A percentile compares a stretch with the other conserved stretches of the same genome.
phyloP scores from a whole-genome alignment of 176 grass and related monocot species.

The Ampelocalamus luodianensis region DNA sequence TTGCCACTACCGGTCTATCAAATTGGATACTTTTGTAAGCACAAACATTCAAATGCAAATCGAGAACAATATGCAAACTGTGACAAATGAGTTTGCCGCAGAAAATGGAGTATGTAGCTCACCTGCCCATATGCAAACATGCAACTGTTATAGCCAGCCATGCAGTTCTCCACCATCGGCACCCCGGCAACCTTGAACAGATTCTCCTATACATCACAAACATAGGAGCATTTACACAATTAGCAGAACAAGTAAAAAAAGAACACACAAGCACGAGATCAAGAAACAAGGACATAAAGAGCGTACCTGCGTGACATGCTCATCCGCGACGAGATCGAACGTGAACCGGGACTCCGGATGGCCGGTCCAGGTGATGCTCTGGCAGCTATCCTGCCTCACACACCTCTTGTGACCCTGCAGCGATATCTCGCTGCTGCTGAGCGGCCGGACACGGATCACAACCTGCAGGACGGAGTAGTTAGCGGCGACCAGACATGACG shows the following conservation, averaged over 20 bases:
- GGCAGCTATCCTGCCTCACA: slow-evolving; percentile 75
- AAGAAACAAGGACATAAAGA: background rate
- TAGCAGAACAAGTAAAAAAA: background rate
- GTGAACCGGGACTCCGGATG: slow-evolving; percentile 96
- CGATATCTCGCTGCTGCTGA: slow-evolving; percentile 80
- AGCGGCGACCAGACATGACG: background rate
- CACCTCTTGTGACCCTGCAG: slow-evolving; percentile 73
- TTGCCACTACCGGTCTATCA: slow-evolving; percentile 96
- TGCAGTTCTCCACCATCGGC: slow-evolving; percentile 97
- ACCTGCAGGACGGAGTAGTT: slow-evolving; percentile 52
- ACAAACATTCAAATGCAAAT: slow-evolving; percentile 1
- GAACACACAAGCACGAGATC: background rate
- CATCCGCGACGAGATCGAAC: slow-evolving; percentile 93
- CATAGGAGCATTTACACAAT: background rate
- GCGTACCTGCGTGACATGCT: slow-evolving; percentile 82
- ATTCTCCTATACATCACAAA: slow-evolving; percentile 61
- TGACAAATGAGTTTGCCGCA: background rate
- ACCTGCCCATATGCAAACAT: slow-evolving; percentile 99
- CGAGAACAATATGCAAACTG: background rate
- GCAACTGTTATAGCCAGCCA: slow-evolving; percentile 93
- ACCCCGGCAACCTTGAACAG: slow-evolving; percentile 93
- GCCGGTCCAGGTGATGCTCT: slow-evolving; percentile 81
- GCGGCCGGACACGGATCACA: slow-evolving; percentile 80
- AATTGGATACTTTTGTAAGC: slow-evolving; percentile 15
- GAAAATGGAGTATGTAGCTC: slow-evolving; percentile 20